Base-by-base conservation (phyloP, 2,329 filamentous ascomycete species). In the Alternaria dauci region DNA sequence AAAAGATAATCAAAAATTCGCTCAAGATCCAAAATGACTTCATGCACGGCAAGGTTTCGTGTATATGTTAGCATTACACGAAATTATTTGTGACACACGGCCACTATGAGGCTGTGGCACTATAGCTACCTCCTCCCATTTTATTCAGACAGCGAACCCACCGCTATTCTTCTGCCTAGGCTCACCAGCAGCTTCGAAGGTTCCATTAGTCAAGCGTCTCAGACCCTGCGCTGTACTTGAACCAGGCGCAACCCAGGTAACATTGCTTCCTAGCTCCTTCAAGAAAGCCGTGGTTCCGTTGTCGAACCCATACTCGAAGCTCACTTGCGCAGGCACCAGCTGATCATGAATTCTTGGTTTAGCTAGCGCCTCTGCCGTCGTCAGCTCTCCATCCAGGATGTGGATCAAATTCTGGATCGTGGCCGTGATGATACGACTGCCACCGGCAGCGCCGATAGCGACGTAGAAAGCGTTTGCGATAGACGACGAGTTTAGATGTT, bases 271-370 rank as follows among this genome's bases (percentile, higher is more conserved):
- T 52, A 85, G 81, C 1, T 78, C 79, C 52, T 79, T 78, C 85
- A 97, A 84, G 62, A 85, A 89, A 2, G 82, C 85, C 5, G 88
- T 86, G 0, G 88, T 91, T 2, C 69, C 73, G 63, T 90, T 89
- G 67, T 91, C 84, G 67, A 91, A 96, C 0, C 77, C 77, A 32
- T 86, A 87, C 78, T 96, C 93, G 54, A 95, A 89, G 0, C 80
- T 81, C 1, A 89, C 85, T 50, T 80, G 79, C 68, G 93, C 89
- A 0, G 93, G 93, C 54, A 93, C 82, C 9, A 96, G 81, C 79
- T 96, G 93, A 73, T 96, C 92, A 72, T 96, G 93, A 23, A 96
- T 80, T 8, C 93, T 83, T 0, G 91, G 91, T 70, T 85, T 78
- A 0, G 81, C 82, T 14, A 96, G 82, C 0, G 92, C 90, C 52